A percentile compares a stretch with the other conserved stretches of the same genome.
These are phyloP conservation scores for Microcyclosporella mali DNA, from an alignment of 2,329 filamentous ascomycete species.

Conservation along the genomic window DNA sequence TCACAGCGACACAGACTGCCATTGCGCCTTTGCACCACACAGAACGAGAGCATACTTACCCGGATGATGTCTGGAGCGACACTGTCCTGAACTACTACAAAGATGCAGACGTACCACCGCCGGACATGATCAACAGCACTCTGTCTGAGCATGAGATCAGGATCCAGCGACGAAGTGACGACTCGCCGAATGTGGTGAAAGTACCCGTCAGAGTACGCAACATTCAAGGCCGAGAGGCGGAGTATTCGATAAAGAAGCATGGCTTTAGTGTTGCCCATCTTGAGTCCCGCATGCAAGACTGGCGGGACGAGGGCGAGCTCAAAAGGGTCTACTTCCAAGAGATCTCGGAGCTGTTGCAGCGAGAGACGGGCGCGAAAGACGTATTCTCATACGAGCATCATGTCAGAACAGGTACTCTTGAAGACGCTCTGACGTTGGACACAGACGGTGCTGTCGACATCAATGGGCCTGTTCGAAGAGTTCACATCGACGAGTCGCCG, in stretches of 20 bases:
- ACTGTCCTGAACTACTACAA: constrained; percentile 15
- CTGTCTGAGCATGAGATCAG: constrained; percentile 13
- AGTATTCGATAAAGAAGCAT: constrained; percentile 10
- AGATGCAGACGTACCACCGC: constrained; percentile 6
- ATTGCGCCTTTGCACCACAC: no score
- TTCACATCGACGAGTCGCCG: constrained; percentile 16
- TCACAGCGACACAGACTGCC: no score
- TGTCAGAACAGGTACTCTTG: constrained; percentile 11
- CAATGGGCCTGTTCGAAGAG: constrained; percentile 12
- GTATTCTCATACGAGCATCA: constrained; percentile 15
- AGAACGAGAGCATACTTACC: neutral
- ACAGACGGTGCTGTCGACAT: constrained; percentile 13
- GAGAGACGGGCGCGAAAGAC: constrained; percentile 10
- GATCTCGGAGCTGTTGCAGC: constrained; percentile 10
- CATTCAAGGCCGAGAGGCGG: constrained; percentile 8
- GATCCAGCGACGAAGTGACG: constrained; percentile 9
- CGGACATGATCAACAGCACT: constrained; percentile 2
- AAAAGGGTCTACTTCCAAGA: constrained; percentile 12
- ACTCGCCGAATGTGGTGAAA: constrained; percentile 10
- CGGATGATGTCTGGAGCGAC: constrained; percentile 9
- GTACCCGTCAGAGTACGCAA: constrained; percentile 13
- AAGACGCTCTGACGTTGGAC: constrained; percentile 9
- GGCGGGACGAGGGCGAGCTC: constrained; percentile 5
- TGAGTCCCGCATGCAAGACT: constrained; percentile 6
- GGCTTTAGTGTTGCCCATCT: constrained; percentile 13